Evolutionary conservation across 345 rosid species (phyloP).

Genomic region (Boechera retrofracta): DNA sequence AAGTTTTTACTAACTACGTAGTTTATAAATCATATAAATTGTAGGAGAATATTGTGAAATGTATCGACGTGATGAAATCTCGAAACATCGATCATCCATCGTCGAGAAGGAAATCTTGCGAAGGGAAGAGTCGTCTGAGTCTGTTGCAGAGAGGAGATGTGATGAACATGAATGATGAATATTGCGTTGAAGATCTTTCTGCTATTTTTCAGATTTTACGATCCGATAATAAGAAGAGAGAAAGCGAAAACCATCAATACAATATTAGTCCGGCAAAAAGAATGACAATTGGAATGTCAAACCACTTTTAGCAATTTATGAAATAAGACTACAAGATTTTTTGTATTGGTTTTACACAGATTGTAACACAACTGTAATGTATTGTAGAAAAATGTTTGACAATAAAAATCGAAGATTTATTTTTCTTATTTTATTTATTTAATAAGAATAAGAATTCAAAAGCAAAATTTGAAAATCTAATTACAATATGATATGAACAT

Average conservation of each 20-base stretch:
- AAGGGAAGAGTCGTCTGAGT: conserved; percentile 1
- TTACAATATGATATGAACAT: no score
- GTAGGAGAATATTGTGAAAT: conserved; percentile 29
- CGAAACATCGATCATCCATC: neutral
- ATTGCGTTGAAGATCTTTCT: conserved; percentile 50
- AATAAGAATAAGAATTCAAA: no score
- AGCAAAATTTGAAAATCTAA: no score
- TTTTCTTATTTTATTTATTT: no score
- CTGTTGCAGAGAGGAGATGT: conserved; percentile 8
- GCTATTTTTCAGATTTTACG: conserved; percentile 41
- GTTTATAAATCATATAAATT: neutral
- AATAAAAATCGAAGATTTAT: no score
- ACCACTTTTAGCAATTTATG: neutral
- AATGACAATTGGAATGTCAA: conserved; percentile 2
- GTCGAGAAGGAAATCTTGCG: neutral
- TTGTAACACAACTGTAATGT: neutral
- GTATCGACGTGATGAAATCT: neutral
- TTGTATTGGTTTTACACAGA: neutral
- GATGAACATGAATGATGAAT: conserved; percentile 26
- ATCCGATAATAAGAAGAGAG: conserved; percentile 49
- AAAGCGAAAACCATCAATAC: conserved; percentile 22
- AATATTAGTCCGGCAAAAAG: conserved; percentile 17
- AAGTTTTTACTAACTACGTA: neutral
- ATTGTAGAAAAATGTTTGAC: no score
- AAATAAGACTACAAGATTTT: neutral